Percentiles rank a stretch among this genome's conserved stretches.
phyloP scores from a whole-genome alignment of 192 early-diverging fungal species.

The Entomortierella parvispora region DNA sequence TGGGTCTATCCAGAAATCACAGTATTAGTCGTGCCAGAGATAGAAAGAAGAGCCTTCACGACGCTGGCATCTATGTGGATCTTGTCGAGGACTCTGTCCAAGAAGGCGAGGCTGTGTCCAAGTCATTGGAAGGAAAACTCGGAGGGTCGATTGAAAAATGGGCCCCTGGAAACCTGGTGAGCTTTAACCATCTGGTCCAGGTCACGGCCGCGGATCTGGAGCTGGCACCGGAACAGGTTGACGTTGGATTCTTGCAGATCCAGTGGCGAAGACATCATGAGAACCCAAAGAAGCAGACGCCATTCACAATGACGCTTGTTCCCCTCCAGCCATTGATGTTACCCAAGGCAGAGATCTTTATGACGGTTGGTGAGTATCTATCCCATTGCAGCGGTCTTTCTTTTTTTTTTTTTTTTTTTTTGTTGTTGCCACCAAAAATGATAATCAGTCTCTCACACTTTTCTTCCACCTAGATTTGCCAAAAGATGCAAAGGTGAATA shows the following conservation, averaged over 20 bases:
- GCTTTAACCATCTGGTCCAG: conserved; percentile 29
- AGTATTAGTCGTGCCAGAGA: conserved; percentile 30
- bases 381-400: neutral
- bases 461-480: conserved; percentile 65
- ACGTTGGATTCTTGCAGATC: conserved; percentile 54
- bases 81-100: conserved; percentile 22
- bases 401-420: conserved; percentile 3
- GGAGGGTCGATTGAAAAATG: conserved; percentile 23
- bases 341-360: conserved; percentile 37
- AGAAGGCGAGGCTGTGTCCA: no score
- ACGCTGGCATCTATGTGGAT: conserved; percentile 29
- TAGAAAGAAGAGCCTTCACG: conserved; percentile 28
- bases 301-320: conserved; percentile 36
- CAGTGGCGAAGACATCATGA: conserved; percentile 55
- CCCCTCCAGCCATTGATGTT: conserved; percentile 43
- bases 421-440: neutral
- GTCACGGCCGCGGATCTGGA: conserved; percentile 27
- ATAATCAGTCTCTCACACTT: neutral
- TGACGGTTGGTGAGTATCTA: conserved; percentile 50
- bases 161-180: conserved; percentile 28
- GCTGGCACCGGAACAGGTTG: conserved; percentile 31
- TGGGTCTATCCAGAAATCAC: conserved; percentile 21
- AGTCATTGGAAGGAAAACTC: no score
- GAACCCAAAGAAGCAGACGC: conserved; percentile 1
- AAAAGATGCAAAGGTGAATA: conserved; percentile 57